Evolutionary conservation across 2,329 filamentous ascomycete species (phyloP), one percentile per base, ranked within the genome.

Genomic region (Aspergillus ustus): DNA sequence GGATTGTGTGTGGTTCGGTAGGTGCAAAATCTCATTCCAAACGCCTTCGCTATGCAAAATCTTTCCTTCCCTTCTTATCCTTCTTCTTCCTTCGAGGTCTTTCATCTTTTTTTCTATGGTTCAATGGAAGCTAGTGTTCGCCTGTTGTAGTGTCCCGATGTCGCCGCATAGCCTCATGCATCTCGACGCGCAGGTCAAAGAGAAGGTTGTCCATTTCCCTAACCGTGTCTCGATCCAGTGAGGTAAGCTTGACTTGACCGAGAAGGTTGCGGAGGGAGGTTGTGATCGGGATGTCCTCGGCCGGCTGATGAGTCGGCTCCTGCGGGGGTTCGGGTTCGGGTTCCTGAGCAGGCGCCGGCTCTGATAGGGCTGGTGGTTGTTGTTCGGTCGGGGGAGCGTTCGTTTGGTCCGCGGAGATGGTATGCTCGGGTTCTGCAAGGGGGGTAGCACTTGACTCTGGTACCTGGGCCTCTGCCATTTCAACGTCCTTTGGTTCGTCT

Each of bases 181-280:
- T 83, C 73, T 90, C 87, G 65, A 85, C 83, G 74, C 91, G 89
- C 66, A 94, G 86, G 73, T 94, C 90, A 80, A 93, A 91, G 72
- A 95, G 82, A 69, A 92, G 79, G 72, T 93, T 89, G 71, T 95
- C 91, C 66, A 95, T 83, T 72, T 89, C 83, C 62, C 88, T 84
- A 57, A 92, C 85, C 63, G 91, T 87, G 11, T 85, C 81, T 11
- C 86, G 83, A 17, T 87, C 87, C 46, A 96, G 77, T 17, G 84
- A 81, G 22, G 87, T 81, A 29, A 78, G 79, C 57, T 83, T 84
- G 61, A 93, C 80, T 65, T 87, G 83, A 20, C 82, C 80, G 25
- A 95, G 75, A 0, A 90, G 80, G 20, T 78, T 79, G 63, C 78
- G 82, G 48, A 90, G 81, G 43, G 83, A 80, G 62, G 75, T 75